phyloP scores from a whole-genome alignment of 2,329 filamentous ascomycete species.

The Chaetomium olivaceum region DNA sequence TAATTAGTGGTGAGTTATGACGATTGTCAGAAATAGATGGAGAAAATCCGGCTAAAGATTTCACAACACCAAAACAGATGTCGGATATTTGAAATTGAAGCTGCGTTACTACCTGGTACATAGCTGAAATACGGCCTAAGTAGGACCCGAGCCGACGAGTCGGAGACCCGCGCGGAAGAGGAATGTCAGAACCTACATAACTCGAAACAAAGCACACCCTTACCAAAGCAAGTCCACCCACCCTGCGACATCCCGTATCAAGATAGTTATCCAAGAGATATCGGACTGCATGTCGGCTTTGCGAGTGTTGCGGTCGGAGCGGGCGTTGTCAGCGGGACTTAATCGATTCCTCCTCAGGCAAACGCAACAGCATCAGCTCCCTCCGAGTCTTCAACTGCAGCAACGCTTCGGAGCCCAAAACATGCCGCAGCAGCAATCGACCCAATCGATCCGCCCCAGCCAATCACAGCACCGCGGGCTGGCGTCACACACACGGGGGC shows the following conservation, averaged over 20 bases:
- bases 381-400: background rate
- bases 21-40: background rate
- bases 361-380: background rate
- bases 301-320: conserved; percentile 26
- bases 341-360: conserved; percentile 5
- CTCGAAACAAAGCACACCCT: background rate
- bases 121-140: background rate
- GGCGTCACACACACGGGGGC: conserved; percentile 31
- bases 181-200: background rate
- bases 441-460: conserved; percentile 28
- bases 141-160: conserved; percentile 15
- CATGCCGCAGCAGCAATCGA: conserved; percentile 30
- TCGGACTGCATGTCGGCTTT: conserved; percentile 29
- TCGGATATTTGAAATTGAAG: background rate
- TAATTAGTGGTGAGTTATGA: background rate
- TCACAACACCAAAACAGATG: background rate
- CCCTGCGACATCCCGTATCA: conserved; percentile 4
- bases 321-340: conserved; percentile 17
- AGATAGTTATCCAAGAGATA: background rate
- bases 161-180: conserved; percentile 27
- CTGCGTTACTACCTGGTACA: conserved; percentile 1
- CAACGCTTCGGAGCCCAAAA: conserved; percentile 23
- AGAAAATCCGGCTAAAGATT: background rate
- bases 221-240: background rate
- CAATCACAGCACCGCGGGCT: conserved; percentile 34